phyloP scores from a whole-genome alignment of 208 protist species.

The Trypanosoma platydactyli region DNA sequence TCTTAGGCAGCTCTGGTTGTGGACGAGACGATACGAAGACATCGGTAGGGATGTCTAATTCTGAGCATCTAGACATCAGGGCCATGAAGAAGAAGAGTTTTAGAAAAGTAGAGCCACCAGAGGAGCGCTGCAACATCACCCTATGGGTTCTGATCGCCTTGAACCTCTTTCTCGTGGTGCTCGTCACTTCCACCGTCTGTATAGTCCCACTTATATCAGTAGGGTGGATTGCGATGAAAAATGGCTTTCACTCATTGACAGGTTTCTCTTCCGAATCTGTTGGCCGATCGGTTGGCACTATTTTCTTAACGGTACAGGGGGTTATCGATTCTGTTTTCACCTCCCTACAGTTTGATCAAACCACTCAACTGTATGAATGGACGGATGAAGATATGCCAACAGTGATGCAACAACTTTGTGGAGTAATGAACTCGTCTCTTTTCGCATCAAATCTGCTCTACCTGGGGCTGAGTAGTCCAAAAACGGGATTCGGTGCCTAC shows the following conservation, averaged over 20 bases:
- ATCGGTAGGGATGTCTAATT: too few species aligned
- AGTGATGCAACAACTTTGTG: conserved; percentile 56
- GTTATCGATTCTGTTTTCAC: conserved; percentile 26
- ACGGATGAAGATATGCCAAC: conserved; percentile 39
- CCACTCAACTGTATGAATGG: conserved; percentile 30
- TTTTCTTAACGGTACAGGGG: conserved; percentile 33
- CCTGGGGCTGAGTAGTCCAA: conserved; percentile 48
- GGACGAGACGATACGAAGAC: background rate
- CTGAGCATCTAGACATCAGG: background rate
- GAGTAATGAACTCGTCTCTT: background rate
- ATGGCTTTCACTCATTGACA: conserved; percentile 27
- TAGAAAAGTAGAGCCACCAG: background rate
- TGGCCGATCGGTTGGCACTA: conserved; percentile 27
- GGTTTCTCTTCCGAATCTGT: conserved; percentile 26
- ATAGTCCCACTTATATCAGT: conserved; percentile 43
- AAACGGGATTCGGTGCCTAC: conserved; percentile 59
- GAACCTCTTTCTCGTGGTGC: conserved; percentile 37
- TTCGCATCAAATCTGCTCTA: conserved; percentile 33
- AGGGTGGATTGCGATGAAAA: conserved; percentile 24
- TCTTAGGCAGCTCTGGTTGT: background rate
- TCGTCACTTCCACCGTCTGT: conserved; percentile 34
- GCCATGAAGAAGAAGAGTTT: background rate
- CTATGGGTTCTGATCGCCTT: conserved; percentile 27
- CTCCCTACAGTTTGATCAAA: conserved; percentile 25
- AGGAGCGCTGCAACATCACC: conserved; percentile 18